Percentiles rank a stretch among this genome's conserved stretches.
These are phyloP conservation scores for Neurospora sp. DNA, from an alignment of 495 filamentous ascomycete species.

Conservation along the genomic window DNA sequence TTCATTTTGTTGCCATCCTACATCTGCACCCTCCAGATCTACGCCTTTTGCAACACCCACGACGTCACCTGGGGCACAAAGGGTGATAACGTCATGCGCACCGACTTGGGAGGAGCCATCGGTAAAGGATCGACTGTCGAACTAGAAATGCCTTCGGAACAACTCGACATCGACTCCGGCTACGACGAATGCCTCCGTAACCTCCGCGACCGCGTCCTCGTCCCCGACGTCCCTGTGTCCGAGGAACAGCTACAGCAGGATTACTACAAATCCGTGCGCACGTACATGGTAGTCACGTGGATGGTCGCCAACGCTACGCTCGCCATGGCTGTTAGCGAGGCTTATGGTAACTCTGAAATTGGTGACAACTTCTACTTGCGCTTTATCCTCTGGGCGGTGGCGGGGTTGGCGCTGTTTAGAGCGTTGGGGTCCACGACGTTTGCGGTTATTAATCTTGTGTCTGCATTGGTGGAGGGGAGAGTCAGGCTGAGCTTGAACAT, in stretches of 20 bases:
- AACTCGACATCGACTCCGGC: conserved; percentile 94
- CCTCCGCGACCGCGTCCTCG: conserved; percentile 84
- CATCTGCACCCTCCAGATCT: conserved; percentile 95
- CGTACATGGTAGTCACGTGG: conserved; percentile 98
- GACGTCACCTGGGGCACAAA: conserved; percentile 99
- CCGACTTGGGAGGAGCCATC: conserved; percentile 78
- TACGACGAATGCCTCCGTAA: conserved; percentile 97
- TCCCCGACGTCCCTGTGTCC: conserved; percentile 45
- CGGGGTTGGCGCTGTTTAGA: conserved; percentile 72
- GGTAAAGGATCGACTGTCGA: conserved; percentile 70
- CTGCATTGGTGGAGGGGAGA: conserved; percentile 76
- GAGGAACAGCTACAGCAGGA: conserved; percentile 90
- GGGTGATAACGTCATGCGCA: conserved; percentile 89
- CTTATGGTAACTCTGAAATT: conserved; percentile 59
- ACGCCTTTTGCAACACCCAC: conserved; percentile 99
- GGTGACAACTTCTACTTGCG: conserved; percentile 81
- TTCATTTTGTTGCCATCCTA: conserved; percentile 85
- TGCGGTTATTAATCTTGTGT: conserved; percentile 68
- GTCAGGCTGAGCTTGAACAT: conserved; percentile 51
- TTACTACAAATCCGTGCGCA: conserved; percentile 95
- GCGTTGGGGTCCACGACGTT: conserved; percentile 74
- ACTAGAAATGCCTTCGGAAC: conserved; percentile 93
- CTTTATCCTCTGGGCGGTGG: conserved; percentile 90
- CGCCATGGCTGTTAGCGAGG: conserved; percentile 87
- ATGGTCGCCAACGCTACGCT: conserved; percentile 86